Evolutionary conservation across 768 basidiomycete species (phyloP).

Genomic region (Roridomyces roridus): DNA sequence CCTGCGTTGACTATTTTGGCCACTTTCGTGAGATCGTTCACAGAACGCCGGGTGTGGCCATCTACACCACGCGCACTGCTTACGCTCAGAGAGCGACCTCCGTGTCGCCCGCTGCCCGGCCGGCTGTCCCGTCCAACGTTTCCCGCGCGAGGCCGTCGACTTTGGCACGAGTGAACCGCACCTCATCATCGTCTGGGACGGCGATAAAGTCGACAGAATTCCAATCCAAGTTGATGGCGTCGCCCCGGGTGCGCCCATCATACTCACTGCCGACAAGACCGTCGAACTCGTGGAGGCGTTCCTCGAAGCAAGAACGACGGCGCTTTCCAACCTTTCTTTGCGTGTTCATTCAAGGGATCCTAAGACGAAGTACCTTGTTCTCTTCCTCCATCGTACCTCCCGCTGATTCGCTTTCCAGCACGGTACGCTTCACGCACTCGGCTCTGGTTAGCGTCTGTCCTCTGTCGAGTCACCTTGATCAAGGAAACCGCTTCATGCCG

Average conservation of each 20-base stretch:
- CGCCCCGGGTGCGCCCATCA: too few species aligned
- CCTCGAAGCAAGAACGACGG: conserved; percentile 11
- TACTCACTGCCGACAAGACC: conserved; percentile 19
- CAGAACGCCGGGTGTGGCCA: conserved; percentile 36
- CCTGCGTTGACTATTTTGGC: too few species aligned
- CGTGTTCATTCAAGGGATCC: conserved; percentile 30
- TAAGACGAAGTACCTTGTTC: conserved; percentile 26
- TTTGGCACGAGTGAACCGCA: conserved; percentile 20
- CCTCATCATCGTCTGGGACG: conserved; percentile 32
- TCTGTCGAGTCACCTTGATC: conserved; percentile 23
- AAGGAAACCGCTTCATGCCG: conserved; percentile 25
- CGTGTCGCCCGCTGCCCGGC: conserved; percentile 27
- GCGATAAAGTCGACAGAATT: conserved; percentile 31
- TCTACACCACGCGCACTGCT: conserved; percentile 36
- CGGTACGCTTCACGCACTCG: conserved; percentile 29
- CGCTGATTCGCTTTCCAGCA: conserved; percentile 20
- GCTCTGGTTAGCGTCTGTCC: conserved; percentile 35
- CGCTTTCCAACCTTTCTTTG: conserved; percentile 22
- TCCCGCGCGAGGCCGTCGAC: conserved; percentile 26
- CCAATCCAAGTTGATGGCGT: too few species aligned
- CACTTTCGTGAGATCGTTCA: not conserved
- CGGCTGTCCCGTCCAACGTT: conserved; percentile 26
- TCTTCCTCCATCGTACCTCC: not conserved
- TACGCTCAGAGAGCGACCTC: conserved; percentile 14
- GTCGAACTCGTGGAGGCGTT: conserved; percentile 26